phyloP scores from a whole-genome alignment of 2,329 filamentous ascomycete species.

The Herpotrichia juniperi region DNA sequence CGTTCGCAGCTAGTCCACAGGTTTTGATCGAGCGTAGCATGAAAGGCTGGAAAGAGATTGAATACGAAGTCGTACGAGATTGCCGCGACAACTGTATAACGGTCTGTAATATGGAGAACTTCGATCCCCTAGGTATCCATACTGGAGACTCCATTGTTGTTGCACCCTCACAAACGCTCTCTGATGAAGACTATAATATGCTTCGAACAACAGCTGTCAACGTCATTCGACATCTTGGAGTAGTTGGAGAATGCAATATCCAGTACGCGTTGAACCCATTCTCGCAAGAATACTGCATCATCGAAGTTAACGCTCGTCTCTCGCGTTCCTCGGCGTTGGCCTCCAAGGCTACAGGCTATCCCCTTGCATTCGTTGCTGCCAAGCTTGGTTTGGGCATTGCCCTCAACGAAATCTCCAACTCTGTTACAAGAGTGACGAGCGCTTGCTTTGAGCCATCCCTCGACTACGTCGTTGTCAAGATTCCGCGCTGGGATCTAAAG shows the following conservation, averaged over 20 bases:
- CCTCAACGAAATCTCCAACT: slow-evolving; percentile 94
- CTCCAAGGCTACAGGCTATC: slow-evolving; percentile 96
- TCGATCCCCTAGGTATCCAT: slow-evolving; percentile 96
- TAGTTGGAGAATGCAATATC: slow-evolving; percentile 98
- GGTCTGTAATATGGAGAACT: slow-evolving; percentile 99
- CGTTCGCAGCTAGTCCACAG: slow-evolving; percentile 92
- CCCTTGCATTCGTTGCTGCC: slow-evolving; percentile 92
- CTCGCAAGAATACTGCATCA: slow-evolving; percentile 97
- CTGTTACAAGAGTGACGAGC: slow-evolving; percentile 92
- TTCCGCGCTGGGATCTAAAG: slow-evolving; percentile 98
- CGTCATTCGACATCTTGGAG: slow-evolving; percentile 94
- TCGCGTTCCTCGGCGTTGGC: slow-evolving; percentile 94
- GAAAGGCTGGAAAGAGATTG: slow-evolving; percentile 99
- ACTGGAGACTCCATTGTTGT: slow-evolving; percentile 99
- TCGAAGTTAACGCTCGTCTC: slow-evolving; percentile 96
- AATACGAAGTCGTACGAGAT: slow-evolving; percentile 98
- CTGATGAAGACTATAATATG: slow-evolving; percentile 99
- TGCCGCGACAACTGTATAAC: slow-evolving; percentile 98
- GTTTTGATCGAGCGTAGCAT: slow-evolving; percentile 97
- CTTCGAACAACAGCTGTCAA: slow-evolving; percentile 95
- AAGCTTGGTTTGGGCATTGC: slow-evolving; percentile 96
- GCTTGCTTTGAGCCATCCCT: slow-evolving; percentile 98
- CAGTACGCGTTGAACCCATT: slow-evolving; percentile 97
- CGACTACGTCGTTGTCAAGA: slow-evolving; percentile 98
- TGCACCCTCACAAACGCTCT: slow-evolving; percentile 93